phyloP scores from a whole-genome alignment of 176 grass and related monocot species.

The Aegilops speltoides region DNA sequence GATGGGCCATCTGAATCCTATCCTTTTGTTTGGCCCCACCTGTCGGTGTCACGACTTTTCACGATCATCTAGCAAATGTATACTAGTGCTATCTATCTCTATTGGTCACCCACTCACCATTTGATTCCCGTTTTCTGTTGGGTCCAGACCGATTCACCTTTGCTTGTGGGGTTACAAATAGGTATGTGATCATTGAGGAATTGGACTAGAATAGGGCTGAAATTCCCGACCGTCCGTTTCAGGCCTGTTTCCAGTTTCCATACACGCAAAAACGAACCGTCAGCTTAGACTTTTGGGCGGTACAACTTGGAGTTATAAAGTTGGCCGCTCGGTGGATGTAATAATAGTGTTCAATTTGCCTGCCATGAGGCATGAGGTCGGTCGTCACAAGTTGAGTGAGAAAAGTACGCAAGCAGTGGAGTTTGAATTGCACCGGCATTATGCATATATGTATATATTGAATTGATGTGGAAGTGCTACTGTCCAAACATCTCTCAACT shows the following conservation, averaged over 20 bases:
- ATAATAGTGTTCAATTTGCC: constrained; percentile 33
- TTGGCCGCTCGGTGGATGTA: constrained; percentile 22
- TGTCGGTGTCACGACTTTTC: neutral
- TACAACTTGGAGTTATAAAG: constrained; percentile 39
- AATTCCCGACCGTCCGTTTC: constrained; percentile 2
- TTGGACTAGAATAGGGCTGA: constrained; percentile 21
- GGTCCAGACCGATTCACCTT: constrained; percentile 27
- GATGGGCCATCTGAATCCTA: neutral
- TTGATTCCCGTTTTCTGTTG: constrained; percentile 23
- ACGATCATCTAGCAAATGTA: neutral
- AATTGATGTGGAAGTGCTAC: neutral
- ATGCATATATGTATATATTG: neutral
- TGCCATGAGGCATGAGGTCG: constrained; percentile 26
- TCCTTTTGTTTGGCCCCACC: neutral
- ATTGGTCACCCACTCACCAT: constrained; percentile 15
- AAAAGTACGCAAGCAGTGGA: neutral
- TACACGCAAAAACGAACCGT: neutral
- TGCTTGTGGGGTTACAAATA: constrained; percentile 20
- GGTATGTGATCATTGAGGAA: constrained; percentile 6
- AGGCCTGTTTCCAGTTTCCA: neutral
- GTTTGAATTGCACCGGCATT: neutral
- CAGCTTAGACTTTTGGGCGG: constrained; percentile 22
- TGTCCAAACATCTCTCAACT: neutral
- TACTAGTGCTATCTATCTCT: constrained; percentile 11
- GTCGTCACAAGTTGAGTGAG: constrained; percentile 20